Evolutionary conservation across 257 asterid genomes (phyloP), one percentile per base, ranked within the genome.

Genomic region (Henckelia pumila): DNA sequence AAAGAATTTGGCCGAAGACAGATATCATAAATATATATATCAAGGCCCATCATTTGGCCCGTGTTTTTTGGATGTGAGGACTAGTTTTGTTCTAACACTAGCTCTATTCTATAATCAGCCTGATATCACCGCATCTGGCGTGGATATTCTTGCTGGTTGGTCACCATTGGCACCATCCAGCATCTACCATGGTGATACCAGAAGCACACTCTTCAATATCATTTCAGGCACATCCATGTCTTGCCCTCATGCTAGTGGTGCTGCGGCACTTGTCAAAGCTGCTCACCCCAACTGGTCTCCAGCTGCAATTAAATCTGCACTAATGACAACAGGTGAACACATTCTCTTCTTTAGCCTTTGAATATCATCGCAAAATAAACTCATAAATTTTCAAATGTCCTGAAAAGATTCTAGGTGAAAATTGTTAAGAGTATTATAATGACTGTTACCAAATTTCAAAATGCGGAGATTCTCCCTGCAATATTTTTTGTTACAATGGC

Each of bases 91-190:
- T 35, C 3, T 35, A 50, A 25, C 9, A 23, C 1, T 47, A 32
- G 65, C 23, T 37, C 32, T 7, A 16, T 21, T 22, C 47, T 20
- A 6, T 66, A 13, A 22, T 49, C 76, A 81, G 88, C 88, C 88
- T 57, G 85, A 82, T 61, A 66, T 82, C 59, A 77, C 83, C 2
- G 85, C 88, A 37, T 85, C 88, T 3, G 88, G 88, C 8, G 85
- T 82, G 68, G 85, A 82, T 70, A 82, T 82, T 73, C 85, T 82
- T 1, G 88, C 88, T 7, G 88, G 81, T 29, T 82, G 88, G 88
- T 82, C 85, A 17, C 85, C 84, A 0, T 1, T 69, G 13, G 56
- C 87, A 11, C 75, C 87, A 5, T 58, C 82, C 3, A 64, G 80
- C 2, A 40, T 58, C 21, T 75, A 53, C 61, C 8, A 74, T 14